These are phyloP conservation scores for Myochromella boudieri DNA, from an alignment of 768 basidiomycete genomes.

Conservation along the genomic window DNA sequence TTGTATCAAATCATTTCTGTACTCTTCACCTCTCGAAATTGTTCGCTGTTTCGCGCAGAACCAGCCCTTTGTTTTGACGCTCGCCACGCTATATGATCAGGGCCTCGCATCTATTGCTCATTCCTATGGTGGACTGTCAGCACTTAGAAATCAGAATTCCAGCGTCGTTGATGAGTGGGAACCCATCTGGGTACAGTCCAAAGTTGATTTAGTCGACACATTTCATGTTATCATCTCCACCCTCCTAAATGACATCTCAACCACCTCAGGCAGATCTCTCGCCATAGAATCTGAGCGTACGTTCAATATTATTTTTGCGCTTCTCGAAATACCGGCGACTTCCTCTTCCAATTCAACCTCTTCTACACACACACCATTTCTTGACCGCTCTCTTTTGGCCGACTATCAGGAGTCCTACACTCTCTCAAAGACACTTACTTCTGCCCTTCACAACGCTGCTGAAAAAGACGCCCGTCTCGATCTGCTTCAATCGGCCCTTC, in stretches of 20 bases:
- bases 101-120: constrained; percentile 55
- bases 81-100: constrained; percentile 60
- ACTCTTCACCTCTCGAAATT: constrained; percentile 46
- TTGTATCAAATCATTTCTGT: constrained; percentile 55
- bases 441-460: constrained; percentile 40
- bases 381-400: constrained; percentile 63
- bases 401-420: constrained; percentile 75
- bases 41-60: constrained; percentile 51
- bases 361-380: constrained; percentile 48
- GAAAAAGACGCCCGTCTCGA: constrained; percentile 62
- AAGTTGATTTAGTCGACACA: constrained; percentile 67
- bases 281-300: constrained; percentile 49
- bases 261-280: constrained; percentile 40
- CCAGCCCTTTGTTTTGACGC: constrained; percentile 51
- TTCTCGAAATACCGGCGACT: constrained; percentile 48
- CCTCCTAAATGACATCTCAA: constrained; percentile 48
- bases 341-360: constrained; percentile 25
- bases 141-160: constrained; percentile 25
- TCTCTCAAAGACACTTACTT: constrained; percentile 49
- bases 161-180: constrained; percentile 64
- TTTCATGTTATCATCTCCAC: constrained; percentile 60
- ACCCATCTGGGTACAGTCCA: constrained; percentile 67
- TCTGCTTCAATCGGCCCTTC: constrained; percentile 52
- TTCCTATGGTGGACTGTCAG: constrained; percentile 58
- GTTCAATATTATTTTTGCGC: constrained; percentile 57